Evolutionary conservation across 164 flowering plant genomes (phyloP), one percentile per base, ranked within the genome.

Genomic region (Euptelea pleiosperma): DNA sequence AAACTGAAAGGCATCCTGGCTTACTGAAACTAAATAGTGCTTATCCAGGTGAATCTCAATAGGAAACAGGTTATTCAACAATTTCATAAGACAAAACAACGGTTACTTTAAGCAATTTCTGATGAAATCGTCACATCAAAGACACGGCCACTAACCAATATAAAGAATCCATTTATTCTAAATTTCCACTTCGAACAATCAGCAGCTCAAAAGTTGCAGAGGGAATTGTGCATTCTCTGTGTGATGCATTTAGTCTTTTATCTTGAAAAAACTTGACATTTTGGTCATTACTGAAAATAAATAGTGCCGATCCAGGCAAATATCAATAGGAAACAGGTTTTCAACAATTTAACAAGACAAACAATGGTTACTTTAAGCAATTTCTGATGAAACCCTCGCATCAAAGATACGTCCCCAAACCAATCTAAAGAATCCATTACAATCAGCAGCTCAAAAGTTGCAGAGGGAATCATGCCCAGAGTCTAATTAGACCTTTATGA

Each of bases 401-500:
- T 3, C 14, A 21, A 19, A 22, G 0, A 37, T 12, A 36, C 12
- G 41, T 1, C 11, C 12, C 4, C 26, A 39, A 36, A 10, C 26
- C 6, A 37, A 22, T 39, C 42, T 3, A 24, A 24, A 15, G 2
- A 29, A 19, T 10, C n/a, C 18, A 51, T 9, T 39, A 4, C 4
- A 37, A 31, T 9, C 41, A 46, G 14, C 28, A 29, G 7, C 28
- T 51, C 11, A 28, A 26, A n/a, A 42, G 6, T 29, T 37, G 39
- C 7, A 41, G 46, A 28, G 29, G 4, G 10, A 52, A 9, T 14
- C 9, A 43, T n/a, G n/a, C n/a, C n/a, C n/a, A 31, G 31, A 29
- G 31, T 10, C 22, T 21, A 31, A 50, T 24, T 14, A 33, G 0
- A 64, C 61, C 56, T 57, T 49, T 51, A 30, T 50, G 19, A 18